Percentiles rank a stretch among this genome's conserved stretches.
phyloP scores from a whole-genome alignment of 305 asterid genomes.

The Fraxinus floribunda region DNA sequence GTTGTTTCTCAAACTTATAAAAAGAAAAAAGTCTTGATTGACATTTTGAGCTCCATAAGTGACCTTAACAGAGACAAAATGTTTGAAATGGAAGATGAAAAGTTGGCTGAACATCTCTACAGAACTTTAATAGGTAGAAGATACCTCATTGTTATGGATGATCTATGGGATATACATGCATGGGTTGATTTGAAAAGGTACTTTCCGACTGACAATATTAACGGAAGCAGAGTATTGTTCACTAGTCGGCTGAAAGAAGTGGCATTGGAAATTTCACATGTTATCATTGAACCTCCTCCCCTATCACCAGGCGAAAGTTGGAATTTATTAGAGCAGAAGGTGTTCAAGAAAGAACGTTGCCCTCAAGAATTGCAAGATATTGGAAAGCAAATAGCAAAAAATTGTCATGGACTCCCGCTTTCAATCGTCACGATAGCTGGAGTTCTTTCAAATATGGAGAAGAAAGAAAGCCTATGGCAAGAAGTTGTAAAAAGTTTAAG shows the following conservation, averaged over 20 bases:
- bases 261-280: neutral
- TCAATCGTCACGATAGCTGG: neutral
- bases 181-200: neutral
- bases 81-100: neutral
- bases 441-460: neutral
- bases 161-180: neutral
- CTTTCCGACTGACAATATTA: neutral
- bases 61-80: neutral
- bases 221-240: neutral
- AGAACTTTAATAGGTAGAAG: neutral
- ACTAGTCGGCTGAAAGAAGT: neutral
- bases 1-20: conserved; percentile 3
- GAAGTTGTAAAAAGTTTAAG: neutral
- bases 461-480: neutral
- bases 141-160: conserved; percentile 20
- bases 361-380: neutral
- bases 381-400: neutral
- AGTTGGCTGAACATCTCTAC: neutral
- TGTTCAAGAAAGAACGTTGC: neutral
- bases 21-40: conserved; percentile 2
- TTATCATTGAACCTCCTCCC: neutral
- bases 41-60: neutral
- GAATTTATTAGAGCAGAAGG: neutral
- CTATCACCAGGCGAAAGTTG: neutral
- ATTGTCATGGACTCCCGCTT: conserved; percentile 9